These are phyloP conservation scores for Macrophomina phaseolina DNA, from an alignment of 2,329 filamentous ascomycete genomes.

Conservation along the genomic window DNA sequence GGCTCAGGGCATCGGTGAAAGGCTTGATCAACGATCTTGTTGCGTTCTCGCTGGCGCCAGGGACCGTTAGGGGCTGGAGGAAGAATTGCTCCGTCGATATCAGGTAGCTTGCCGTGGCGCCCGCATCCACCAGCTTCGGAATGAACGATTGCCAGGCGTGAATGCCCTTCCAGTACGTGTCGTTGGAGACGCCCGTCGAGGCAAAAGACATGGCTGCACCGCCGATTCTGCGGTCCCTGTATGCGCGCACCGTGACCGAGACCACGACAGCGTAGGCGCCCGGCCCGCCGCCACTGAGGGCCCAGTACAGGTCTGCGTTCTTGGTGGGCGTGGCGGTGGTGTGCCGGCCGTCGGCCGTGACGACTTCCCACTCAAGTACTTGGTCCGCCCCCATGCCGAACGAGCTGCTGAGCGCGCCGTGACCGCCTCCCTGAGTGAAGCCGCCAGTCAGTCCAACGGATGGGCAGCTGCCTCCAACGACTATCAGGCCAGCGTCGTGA, in stretches of 20 bases:
- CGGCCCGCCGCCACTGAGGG: constrained; percentile 40
- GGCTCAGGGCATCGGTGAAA: constrained; percentile 33
- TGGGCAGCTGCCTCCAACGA: constrained; percentile 39
- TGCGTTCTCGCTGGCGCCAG: too few species aligned
- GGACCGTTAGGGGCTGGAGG: too few species aligned
- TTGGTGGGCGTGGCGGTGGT: constrained; percentile 36
- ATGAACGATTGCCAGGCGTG: not conserved
- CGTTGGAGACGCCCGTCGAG: constrained; percentile 34
- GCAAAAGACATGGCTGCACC: constrained; percentile 34
- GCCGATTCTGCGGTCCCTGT: constrained; percentile 32
- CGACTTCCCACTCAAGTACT: constrained; percentile 37
- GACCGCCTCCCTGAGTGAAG: constrained; percentile 41
- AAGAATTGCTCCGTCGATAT: constrained; percentile 19
- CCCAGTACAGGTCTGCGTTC: constrained; percentile 45
- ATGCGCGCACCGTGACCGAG: constrained; percentile 38
- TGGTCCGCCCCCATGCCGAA: constrained; percentile 41
- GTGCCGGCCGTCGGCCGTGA: constrained; percentile 38
- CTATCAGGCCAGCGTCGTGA: constrained; percentile 30
- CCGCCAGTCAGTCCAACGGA: constrained; percentile 43
- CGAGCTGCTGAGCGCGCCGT: constrained; percentile 27
- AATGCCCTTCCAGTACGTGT: not conserved
- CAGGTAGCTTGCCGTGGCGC: not conserved
- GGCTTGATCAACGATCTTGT: constrained; percentile 26
- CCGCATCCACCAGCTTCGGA: not conserved
- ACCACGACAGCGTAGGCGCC: constrained; percentile 42